Base-by-base conservation (phyloP, 2,329 filamentous ascomycete species). In the Tympanopsis confertula region DNA sequence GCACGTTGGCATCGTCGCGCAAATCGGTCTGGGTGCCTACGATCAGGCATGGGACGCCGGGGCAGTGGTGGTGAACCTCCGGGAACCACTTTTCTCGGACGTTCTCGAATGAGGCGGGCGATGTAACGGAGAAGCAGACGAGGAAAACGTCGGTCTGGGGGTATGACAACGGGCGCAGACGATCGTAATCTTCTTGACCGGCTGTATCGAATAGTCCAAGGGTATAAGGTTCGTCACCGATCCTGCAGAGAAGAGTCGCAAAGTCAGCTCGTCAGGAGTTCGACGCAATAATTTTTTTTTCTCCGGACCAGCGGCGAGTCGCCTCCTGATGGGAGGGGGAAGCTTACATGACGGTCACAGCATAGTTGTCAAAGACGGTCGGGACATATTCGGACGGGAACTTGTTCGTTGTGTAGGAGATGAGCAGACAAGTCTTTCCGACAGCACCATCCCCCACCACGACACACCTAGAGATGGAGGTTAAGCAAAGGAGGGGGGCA, bases 381-480 rank as follows among this genome's bases (percentile, higher is more conserved):
- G 91, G 91, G 41, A 98, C 91, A 63, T 98, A 98, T 88, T 98
- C 91, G 54, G 88, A 95, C 24, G 91, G 91, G 63, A 98, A 98
- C 56, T 96, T 96, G 74, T 98, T 98, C 47, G 91, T 98, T 47
- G 91, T 98, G 67, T 98, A 98, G 61, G 86, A 94, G 68, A 98
- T 98, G 58, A 98, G 78, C 47, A 98, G 78, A 67, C 91, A 98
- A 49, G 91, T 98, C 74, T 98, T 98, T 62, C 91, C 91, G 51
- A 98, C 91, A 48, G 91, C 91, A 88, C 91, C 91, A 65, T 98
- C 91, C 61, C 91, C 91, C 54, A 98, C 91, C 51, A 98, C 91
- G 55, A 98, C 91, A 68, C 91, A 98, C 68, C 91, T 98, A 50
- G 35, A 43, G 40, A 33, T 20, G 44, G 33, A 39, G 26, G 36